Base-by-base conservation (phyloP, 257 asterid genomes). In the Nicotiana tomentosiformis region DNA sequence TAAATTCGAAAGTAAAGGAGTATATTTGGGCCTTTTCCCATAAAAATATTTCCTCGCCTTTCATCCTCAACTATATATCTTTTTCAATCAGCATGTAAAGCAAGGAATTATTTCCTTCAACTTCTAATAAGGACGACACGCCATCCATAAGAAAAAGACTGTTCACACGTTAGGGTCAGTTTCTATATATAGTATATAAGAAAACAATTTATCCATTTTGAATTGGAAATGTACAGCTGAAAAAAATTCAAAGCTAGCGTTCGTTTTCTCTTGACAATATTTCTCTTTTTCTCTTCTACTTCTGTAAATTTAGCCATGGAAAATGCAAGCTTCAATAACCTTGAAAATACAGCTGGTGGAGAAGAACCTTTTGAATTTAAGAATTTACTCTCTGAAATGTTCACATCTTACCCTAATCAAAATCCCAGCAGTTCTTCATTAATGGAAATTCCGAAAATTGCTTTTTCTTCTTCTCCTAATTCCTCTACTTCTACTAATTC, bases 321-420 rank as follows among this genome's bases (percentile, higher is more conserved):
- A 74, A 74, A 74, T 51, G 6, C 64, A 74, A 74, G 5, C 1
- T 74, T 49, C 4, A 72, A 11, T 43, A 43, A 43, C 18, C 58
- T 53, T 29, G 32, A 53, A 12, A 53, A 67, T 43, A 37, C 9
- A 74, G 7, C 8, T 26, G 60, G 5, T 12, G 80, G 8, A 51
- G 80, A 76, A 76, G 62, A 37, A 51, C 5, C 80, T 14, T 15
- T 76, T 76, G 80, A 76, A 26, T 76, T 74, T 51, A 76, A 51
- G 46, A 76, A 49, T 51, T 14, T 49, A 51, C 80, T 76, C 1
- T 51, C 80, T 26, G 80, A 76, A 51, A 76, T 76, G 80, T 76
- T 76, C 64, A 51, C 80, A 76, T 76, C 80, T 76, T 76, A 26
- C 37, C 46, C 80, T 74, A 51, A 15, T 74, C 61, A 74, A 74